phyloP scores from a whole-genome alignment of 2,329 filamentous ascomycete genomes.

The Lithohypha guttulata region DNA sequence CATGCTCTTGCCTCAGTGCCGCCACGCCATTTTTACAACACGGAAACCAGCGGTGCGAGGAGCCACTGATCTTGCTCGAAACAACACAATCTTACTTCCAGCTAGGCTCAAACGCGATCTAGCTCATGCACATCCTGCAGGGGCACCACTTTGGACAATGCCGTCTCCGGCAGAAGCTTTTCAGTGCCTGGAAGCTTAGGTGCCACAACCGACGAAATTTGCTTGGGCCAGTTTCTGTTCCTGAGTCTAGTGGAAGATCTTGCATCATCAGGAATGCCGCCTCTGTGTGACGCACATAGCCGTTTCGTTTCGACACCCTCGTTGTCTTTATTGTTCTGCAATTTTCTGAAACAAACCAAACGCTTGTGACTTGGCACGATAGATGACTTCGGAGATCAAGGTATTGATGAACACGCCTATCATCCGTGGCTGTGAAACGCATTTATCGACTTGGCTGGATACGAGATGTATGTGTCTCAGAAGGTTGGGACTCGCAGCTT shows the following conservation, averaged over 20 bases:
- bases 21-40: neutral
- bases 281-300: neutral
- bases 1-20: neutral
- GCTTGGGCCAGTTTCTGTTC: neutral
- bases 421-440: conserved; percentile 3
- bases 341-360: neutral
- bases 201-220: too few relatives aligned
- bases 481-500: neutral
- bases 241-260: too few relatives aligned
- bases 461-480: conserved; percentile 9
- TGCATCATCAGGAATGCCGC: conserved; percentile 1
- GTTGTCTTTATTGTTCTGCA: neutral
- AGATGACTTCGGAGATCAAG: neutral
- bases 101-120: too few relatives aligned
- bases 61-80: too few relatives aligned
- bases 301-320: neutral
- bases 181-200: too few relatives aligned
- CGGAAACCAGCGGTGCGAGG: too few relatives aligned
- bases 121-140: too few relatives aligned
- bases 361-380: neutral
- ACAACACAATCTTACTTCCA: too few relatives aligned
- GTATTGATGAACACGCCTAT: neutral
- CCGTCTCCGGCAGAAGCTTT: too few relatives aligned
- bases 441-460: neutral
- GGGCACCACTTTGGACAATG: too few relatives aligned